A percentile compares a stretch with the other conserved stretches of the same genome.
These are phyloP conservation scores for Aspergillus clavatus DNA, from an alignment of 2,329 filamentous ascomycete species.

Conservation along the genomic window DNA sequence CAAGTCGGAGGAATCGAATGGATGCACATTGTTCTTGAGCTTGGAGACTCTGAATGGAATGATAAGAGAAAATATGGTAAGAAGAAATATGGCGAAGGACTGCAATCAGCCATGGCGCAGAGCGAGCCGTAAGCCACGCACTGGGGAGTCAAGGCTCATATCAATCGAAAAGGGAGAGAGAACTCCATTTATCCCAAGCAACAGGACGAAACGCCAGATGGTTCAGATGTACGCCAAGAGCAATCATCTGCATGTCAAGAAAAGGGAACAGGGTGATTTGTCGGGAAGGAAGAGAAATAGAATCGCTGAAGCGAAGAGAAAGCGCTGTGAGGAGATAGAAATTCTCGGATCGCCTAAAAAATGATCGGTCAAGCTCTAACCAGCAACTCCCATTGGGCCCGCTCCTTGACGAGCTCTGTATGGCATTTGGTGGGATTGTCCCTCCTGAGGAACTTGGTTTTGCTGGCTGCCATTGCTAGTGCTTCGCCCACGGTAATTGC, in stretches of 20 bases:
- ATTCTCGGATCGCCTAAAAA: slow-evolving; percentile 9
- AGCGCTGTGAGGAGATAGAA: slow-evolving; percentile 9
- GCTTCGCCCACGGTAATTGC: slow-evolving; percentile 32
- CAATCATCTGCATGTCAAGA: slow-evolving; percentile 10
- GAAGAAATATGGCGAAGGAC: slow-evolving; percentile 12
- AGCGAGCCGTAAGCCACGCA: slow-evolving; percentile 16
- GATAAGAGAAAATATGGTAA: slow-evolving; percentile 5
- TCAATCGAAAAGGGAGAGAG: slow-evolving; percentile 15
- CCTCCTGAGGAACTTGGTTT: slow-evolving; percentile 23
- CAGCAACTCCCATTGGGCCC: slow-evolving; percentile 38
- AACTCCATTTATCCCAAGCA: slow-evolving; percentile 30
- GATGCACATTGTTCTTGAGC: not conserved
- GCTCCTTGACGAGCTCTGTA: slow-evolving; percentile 35
- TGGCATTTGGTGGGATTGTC: slow-evolving; percentile 30
- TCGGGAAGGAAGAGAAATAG: slow-evolving; percentile 3
- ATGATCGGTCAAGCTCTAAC: slow-evolving; percentile 18
- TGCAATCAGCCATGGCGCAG: slow-evolving; percentile 11
- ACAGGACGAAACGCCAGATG: slow-evolving; percentile 27
- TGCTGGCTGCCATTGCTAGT: slow-evolving; percentile 32
- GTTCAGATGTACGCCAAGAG: slow-evolving; percentile 18
- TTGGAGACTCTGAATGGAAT: not conserved
- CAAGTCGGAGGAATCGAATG: not conserved
- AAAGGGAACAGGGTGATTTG: slow-evolving; percentile 2
- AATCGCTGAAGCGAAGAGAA: slow-evolving; percentile 8
- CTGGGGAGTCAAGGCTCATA: slow-evolving; percentile 21